phyloP scores from a whole-genome alignment of 352 stramenopile genomes.

The Phytophthora vignae region DNA sequence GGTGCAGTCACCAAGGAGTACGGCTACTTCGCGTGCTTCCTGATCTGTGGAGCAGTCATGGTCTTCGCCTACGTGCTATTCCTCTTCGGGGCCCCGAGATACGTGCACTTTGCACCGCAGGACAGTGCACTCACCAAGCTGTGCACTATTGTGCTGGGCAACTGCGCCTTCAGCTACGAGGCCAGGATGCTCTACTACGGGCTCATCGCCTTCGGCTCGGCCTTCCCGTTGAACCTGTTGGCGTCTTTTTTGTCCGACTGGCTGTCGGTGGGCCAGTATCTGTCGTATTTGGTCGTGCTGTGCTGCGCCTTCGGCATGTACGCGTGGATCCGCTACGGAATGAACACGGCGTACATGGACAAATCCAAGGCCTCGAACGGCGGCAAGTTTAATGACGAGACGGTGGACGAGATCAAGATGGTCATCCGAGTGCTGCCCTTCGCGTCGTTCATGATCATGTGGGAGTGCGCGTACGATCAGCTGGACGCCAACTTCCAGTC shows the following conservation, averaged over 20 bases:
- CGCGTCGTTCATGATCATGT: conserved; percentile 91
- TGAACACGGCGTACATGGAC: conserved; percentile 85
- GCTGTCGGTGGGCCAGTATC: conserved; percentile 62
- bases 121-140: conserved; percentile 81
- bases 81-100: conserved; percentile 62
- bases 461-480: conserved; percentile 89
- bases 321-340: conserved; percentile 84
- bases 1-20: conserved; percentile 78
- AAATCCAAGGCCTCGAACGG: conserved; percentile 87
- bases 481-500: conserved; percentile 90
- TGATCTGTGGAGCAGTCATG: conserved; percentile 86
- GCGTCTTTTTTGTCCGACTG: conserved; percentile 75
- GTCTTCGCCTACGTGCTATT: conserved; percentile 81
- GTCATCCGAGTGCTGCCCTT: conserved; percentile 88
- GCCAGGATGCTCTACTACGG: conserved; percentile 84
- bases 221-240: conserved; percentile 80
- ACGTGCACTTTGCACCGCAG: conserved; percentile 81
- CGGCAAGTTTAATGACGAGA: conserved; percentile 83
- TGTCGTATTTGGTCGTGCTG: conserved; percentile 75
- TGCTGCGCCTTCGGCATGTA: conserved; percentile 85
- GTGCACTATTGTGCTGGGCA: conserved; percentile 76
- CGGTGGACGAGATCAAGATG: conserved; percentile 88
- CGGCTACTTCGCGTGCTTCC: conserved; percentile 91
- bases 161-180: conserved; percentile 81
- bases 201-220: conserved; percentile 63